These are phyloP conservation scores for Cardiospermum halicacabum DNA, from an alignment of 345 rosid species.

Conservation along the genomic window DNA sequence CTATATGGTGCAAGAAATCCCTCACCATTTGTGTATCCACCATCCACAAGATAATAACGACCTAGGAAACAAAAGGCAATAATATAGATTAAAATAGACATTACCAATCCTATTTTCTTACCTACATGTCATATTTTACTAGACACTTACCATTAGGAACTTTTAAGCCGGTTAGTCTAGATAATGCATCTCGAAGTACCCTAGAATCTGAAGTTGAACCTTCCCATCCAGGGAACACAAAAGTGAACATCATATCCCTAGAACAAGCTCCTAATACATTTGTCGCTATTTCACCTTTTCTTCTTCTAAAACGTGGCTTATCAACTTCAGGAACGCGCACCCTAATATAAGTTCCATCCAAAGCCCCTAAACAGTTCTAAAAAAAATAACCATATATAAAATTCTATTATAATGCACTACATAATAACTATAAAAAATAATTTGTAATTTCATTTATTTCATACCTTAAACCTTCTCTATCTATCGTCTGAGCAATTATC, in stretches of 20 bases:
- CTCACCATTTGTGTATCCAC: no score
- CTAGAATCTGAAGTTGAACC: no score
- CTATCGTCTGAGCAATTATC: background rate
- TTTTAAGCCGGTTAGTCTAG: background rate
- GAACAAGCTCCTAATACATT: background rate
- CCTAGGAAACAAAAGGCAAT: no score
- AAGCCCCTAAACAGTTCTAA: background rate
- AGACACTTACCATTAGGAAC: background rate
- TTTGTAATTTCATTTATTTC: background rate
- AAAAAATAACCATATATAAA: no score
- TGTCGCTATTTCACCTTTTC: background rate
- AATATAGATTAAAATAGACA: no score
- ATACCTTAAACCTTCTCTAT: background rate
- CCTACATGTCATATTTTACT: no score
- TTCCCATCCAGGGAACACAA: background rate
- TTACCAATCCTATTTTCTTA: no score
- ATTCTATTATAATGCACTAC: no score
- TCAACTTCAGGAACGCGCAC: background rate
- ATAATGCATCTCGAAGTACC: no score
- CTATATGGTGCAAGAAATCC: no score
- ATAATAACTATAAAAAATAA: background rate
- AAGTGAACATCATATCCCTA: background rate
- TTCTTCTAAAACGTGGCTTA: background rate
- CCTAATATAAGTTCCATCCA: background rate
- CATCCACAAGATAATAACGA: no score